Conservation (phyloP, 2,329 filamentous ascomycete species). For the Aspergillus sp. region DNA sequence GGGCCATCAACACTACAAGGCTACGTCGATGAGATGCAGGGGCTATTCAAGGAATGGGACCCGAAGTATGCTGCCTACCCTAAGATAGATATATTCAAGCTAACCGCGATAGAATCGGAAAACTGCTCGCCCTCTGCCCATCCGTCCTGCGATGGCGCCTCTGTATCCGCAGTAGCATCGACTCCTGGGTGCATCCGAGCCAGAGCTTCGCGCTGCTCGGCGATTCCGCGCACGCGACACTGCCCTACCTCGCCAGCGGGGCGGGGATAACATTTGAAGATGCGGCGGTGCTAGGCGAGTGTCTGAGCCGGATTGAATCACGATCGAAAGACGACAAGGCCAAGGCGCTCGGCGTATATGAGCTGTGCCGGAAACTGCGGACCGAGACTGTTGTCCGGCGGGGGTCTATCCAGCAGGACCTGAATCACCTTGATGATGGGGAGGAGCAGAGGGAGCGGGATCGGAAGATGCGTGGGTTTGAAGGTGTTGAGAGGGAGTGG, state of each 20-base stretch:
- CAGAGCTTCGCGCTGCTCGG: constrained; percentile 60
- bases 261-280: constrained; percentile 70
- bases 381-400: constrained; percentile 17
- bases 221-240: constrained; percentile 67
- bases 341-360: constrained; percentile 18
- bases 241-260: constrained; percentile 67
- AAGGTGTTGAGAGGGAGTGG: constrained; percentile 11
- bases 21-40: constrained; percentile 36
- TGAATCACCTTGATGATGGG: constrained; percentile 21
- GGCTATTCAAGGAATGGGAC: constrained; percentile 40
- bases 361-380: constrained; percentile 17
- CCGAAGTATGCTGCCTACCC: constrained; percentile 23
- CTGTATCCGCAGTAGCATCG: constrained; percentile 57
- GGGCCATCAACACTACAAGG: constrained; percentile 28
- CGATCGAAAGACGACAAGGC: constrained; percentile 39
- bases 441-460: constrained; percentile 19
- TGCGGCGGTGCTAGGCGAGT: constrained; percentile 52
- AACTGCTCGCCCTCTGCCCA: constrained; percentile 31
- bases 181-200: constrained; percentile 54
- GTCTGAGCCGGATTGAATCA: constrained; percentile 39
- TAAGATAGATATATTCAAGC: not conserved
- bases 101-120: constrained; percentile 15
- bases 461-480: constrained; percentile 15
- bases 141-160: constrained; percentile 63
- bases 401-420: constrained; percentile 21